Base-by-base conservation (phyloP, 2,329 filamentous ascomycete species). In the Parascedosporium putredinis region DNA sequence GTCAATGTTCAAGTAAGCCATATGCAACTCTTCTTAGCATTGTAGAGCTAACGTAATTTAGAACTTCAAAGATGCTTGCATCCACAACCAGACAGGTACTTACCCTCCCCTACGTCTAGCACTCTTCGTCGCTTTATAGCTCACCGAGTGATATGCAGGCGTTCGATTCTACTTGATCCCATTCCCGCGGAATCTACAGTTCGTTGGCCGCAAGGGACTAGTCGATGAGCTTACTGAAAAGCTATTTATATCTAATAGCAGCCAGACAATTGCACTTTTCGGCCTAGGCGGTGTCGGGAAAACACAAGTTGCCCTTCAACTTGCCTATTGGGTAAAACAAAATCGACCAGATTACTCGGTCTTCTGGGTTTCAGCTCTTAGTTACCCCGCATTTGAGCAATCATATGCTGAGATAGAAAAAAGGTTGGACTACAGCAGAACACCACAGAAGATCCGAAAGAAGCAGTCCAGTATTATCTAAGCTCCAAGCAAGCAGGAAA, bases 401-500 rank as follows among this genome's bases (percentile, higher is more conserved):
- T 6, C 27, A 7, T 50, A 45, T 4, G 25, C 18, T 12, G 38
- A 24, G 29, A 16, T 50, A 36, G 14, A 18, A 31, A 45, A 18
- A 22, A 50, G 27, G n/a, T 50, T 6, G 42, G 23, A 12, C 20
- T 50, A 20, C 12, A 24, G 6, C n/a, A 3, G 12, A 22, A 16
- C 4, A 16, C 9, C 12, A 10, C 20, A 27, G 43, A 25, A 16
- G 43, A 45, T 9, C 24, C 29, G 12, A 57, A 53, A 45, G 42
- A 45, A 12, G 14, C 45, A 1, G 38, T 59, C 3, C 50, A 45
- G 27, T 22, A 34, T 5, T 38, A 57, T 23, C 49, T 61, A 1
- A 56, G 53, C 49, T 55, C 51, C 1, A 45, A 53, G n/a, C 25
- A 42, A 1, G 52, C 56, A 2, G 57, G 56, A 3, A 51, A 47